Evolutionary conservation across 371 early-diverging fungal genomes (phyloP).

Genomic region (Funneliformis caledonium): DNA sequence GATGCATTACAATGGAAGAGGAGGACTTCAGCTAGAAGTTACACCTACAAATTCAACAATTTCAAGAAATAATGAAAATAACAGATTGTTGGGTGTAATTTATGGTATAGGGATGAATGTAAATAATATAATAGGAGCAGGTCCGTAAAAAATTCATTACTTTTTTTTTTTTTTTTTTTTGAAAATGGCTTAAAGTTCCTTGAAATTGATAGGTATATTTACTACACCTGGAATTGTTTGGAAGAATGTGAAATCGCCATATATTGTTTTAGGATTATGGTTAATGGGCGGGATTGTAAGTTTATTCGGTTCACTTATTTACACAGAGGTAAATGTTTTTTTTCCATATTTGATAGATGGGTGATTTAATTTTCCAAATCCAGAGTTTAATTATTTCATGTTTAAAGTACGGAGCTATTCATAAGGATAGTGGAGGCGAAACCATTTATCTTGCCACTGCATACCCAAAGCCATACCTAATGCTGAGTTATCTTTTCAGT

Average conservation of each 20-base stretch:
- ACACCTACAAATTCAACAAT: not conserved
- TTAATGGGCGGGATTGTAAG: slow-evolving; percentile 15
- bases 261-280: slow-evolving; percentile 8
- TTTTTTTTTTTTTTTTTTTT: too few species aligned
- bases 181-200: not conserved
- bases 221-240: not conserved
- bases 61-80: not conserved
- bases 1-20: not conserved
- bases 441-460: not conserved
- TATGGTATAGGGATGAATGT: not conserved
- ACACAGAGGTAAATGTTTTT: not conserved
- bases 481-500: slow-evolving; percentile 15
- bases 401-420: not conserved
- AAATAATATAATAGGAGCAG: slow-evolving; percentile 7
- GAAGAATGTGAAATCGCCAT: slow-evolving; percentile 4
- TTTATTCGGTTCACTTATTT: slow-evolving; percentile 11
- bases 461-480: not conserved
- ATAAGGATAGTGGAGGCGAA: not conserved
- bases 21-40: not conserved
- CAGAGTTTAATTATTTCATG: too few species aligned
- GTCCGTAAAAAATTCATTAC: not conserved
- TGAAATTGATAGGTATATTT: slow-evolving; percentile 12
- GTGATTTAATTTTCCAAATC: not conserved
- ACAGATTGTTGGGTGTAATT: not conserved
- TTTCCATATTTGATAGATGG: too few species aligned